Percentiles rank a stretch among this genome's conserved stretches.
Evolutionary conservation across 2,329 filamentous ascomycete species (phyloP).

Genomic region (Phyllosticta paracitricarpa): DNA sequence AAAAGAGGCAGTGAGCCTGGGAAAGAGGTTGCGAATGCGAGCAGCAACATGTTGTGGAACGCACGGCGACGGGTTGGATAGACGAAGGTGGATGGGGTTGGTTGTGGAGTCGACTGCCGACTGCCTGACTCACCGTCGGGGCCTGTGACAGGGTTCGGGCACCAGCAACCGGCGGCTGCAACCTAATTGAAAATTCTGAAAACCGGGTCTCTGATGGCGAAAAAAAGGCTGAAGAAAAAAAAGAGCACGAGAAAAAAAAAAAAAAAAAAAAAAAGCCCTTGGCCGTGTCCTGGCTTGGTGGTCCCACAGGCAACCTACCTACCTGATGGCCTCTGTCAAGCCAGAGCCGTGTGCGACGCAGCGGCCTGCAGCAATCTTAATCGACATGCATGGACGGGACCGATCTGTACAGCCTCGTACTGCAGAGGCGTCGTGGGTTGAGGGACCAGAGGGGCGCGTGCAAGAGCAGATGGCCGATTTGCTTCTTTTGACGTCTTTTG

Average conservation of each 20-base stretch:
- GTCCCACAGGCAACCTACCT: neutral
- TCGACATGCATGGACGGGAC: neutral
- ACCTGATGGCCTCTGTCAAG: neutral
- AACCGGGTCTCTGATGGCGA: neutral
- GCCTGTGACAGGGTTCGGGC: neutral
- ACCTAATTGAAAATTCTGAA: neutral
- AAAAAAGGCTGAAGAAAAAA: neutral
- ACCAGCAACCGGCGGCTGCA: neutral
- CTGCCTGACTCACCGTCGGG: neutral
- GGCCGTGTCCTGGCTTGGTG: neutral
- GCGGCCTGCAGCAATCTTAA: neutral
- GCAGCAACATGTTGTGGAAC: neutral
- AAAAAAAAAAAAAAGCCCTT: neutral
- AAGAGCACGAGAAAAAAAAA: neutral
- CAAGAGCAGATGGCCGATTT: neutral
- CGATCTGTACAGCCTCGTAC: neutral
- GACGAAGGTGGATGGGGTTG: neutral
- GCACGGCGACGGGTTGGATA: neutral
- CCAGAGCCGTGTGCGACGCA: neutral
- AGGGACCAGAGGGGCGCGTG: neutral
- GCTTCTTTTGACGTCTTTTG: neutral
- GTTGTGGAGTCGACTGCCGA: neutral
- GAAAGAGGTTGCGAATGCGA: neutral
- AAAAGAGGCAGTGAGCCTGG: neutral
- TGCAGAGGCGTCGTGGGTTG: neutral